Evolutionary conservation across 2,329 filamentous ascomycete species (phyloP).

Genomic region (Thelonectria olida): DNA sequence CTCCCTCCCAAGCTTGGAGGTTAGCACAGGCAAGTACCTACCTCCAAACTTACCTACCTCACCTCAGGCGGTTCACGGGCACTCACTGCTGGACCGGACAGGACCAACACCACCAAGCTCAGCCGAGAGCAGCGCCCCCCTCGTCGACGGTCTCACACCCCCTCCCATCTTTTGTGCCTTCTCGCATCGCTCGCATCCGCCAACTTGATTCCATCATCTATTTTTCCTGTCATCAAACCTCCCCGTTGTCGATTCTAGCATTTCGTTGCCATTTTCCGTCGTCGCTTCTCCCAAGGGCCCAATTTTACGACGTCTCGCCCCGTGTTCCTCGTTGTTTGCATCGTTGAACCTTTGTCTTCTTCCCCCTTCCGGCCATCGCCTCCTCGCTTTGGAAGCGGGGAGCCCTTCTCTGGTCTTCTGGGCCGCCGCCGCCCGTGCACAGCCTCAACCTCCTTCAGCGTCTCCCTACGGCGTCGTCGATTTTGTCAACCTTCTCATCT

Average conservation of each 20-base stretch:
- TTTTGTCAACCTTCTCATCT: conserved; percentile 33
- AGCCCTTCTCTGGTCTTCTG: conserved; percentile 39
- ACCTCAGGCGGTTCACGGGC: no score
- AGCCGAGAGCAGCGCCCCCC: conserved; percentile 1
- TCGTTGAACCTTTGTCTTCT: conserved; percentile 25
- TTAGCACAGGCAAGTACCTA: neutral
- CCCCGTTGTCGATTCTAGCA: conserved; percentile 4
- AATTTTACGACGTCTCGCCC: conserved; percentile 9
- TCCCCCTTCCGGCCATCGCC: conserved; percentile 40
- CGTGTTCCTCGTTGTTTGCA: conserved; percentile 20
- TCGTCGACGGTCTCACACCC: neutral
- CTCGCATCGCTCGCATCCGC: conserved; percentile 10
- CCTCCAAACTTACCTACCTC: neutral
- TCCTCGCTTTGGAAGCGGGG: conserved; percentile 42
- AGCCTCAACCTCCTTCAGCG: conserved; percentile 41
- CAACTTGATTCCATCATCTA: conserved; percentile 11
- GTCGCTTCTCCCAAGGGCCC: conserved; percentile 3
- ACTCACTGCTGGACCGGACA: neutral
- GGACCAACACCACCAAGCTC: neutral
- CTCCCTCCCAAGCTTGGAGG: no score
- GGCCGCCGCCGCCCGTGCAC: conserved; percentile 42
- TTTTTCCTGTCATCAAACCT: conserved; percentile 5
- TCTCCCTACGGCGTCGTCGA: conserved; percentile 34
- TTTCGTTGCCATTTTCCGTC: neutral
- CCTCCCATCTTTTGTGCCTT: conserved; percentile 7